Percentiles rank a stretch among this genome's conserved stretches.
phyloP scores from a whole-genome alignment of 441 rosid genomes.

The Croton setiger region DNA sequence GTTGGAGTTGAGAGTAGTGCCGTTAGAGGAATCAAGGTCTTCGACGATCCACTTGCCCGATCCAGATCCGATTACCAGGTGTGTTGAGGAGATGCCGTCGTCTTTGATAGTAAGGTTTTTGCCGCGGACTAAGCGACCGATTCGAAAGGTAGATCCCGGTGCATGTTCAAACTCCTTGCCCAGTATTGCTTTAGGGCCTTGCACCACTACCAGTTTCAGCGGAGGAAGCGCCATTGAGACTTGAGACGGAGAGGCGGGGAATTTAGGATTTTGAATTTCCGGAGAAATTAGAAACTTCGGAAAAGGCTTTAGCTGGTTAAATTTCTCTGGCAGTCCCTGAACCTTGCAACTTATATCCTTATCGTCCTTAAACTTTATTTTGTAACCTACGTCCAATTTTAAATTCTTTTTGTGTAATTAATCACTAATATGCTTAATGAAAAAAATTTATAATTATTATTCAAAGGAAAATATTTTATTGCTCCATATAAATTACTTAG shows the following conservation, averaged over 20 bases:
- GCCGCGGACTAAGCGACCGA: slow-evolving; percentile 71
- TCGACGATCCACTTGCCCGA: slow-evolving; percentile 57
- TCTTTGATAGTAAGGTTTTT: slow-evolving; percentile 66
- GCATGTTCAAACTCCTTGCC: slow-evolving; percentile 55
- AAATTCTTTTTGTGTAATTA: no score
- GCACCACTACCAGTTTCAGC: slow-evolving; percentile 40
- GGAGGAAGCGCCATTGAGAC: slow-evolving; percentile 38
- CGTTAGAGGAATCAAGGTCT: slow-evolving; percentile 80
- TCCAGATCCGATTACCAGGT: slow-evolving; percentile 43
- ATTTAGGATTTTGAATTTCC: no score
- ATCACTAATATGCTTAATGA: no score
- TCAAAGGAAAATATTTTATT: no score
- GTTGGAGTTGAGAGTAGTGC: slow-evolving; percentile 52
- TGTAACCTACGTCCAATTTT: no score
- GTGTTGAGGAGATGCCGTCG: slow-evolving; percentile 70
- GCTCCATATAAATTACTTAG: no score
- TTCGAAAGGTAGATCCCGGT: slow-evolving; percentile 42
- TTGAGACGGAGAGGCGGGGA: not conserved
- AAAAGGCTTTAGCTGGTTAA: no score
- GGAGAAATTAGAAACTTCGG: no score
- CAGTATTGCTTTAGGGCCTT: slow-evolving; percentile 48
- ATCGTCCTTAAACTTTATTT: no score
- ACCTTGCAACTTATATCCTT: no score
- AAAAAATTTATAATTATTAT: no score
- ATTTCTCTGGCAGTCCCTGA: no score